These are phyloP conservation scores for Komagataella pastoris DNA, from an alignment of 805 yeast species.

Conservation along the genomic window DNA sequence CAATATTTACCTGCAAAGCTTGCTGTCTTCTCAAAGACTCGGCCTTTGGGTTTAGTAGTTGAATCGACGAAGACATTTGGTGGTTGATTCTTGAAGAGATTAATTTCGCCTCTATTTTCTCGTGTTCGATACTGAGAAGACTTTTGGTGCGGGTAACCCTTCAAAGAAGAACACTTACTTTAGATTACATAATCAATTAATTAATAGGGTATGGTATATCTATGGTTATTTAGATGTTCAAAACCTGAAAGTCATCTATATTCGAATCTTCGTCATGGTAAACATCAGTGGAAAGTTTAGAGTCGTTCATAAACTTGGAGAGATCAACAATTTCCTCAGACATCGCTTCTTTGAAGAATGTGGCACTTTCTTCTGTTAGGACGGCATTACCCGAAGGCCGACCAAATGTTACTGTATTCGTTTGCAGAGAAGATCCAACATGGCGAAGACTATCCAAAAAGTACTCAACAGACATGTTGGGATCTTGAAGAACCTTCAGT, in stretches of 20 bases:
- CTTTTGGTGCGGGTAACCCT: not conserved
- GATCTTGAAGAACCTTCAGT: slow-evolving; percentile 8
- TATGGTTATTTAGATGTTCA: not conserved
- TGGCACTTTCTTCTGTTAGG: not conserved
- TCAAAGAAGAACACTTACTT: not conserved
- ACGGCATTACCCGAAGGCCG: slow-evolving; percentile 4
- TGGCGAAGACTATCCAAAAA: not conserved
- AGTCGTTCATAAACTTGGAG: not conserved
- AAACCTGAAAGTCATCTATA: not conserved
- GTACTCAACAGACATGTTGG: not conserved
- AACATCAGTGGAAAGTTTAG: not conserved
- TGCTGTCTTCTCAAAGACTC: slow-evolving; percentile 93
- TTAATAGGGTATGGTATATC: not conserved
- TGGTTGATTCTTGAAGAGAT: not conserved
- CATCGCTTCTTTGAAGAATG: not conserved
- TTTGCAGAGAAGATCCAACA: not conserved
- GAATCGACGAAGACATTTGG: slow-evolving; percentile 39
- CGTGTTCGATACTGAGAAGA: not conserved
- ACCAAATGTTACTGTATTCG: slow-evolving; percentile 4
- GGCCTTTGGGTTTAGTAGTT: slow-evolving; percentile 91
- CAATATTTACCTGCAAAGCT: slow-evolving; percentile 87
- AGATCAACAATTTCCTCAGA: not conserved
- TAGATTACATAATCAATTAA: not conserved
- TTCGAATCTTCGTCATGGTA: not conserved
- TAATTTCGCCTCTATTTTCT: not conserved